phyloP scores from a whole-genome alignment of 768 basidiomycete species.

The Pisolithus microcarpus region DNA sequence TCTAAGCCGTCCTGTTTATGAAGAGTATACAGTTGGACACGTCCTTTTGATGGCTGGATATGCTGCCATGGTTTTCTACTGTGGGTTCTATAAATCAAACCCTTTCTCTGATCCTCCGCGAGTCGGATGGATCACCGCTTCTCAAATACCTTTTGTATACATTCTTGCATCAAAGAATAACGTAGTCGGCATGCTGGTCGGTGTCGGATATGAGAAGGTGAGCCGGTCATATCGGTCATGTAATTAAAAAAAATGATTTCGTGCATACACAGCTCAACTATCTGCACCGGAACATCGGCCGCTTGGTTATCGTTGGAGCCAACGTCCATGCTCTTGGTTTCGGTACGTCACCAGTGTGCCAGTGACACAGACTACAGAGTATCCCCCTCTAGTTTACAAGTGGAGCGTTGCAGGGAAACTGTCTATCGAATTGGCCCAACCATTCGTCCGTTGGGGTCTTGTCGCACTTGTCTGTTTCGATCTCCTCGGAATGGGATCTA shows the following conservation, averaged over 20 bases:
- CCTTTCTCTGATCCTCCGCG: conserved; percentile 43
- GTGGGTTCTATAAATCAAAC: conserved; percentile 41
- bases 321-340: conserved; percentile 56
- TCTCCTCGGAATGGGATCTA: conserved; percentile 55
- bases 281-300: conserved; percentile 63
- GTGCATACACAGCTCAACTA: conserved; percentile 50
- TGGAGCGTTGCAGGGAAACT: conserved; percentile 43
- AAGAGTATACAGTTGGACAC: conserved; percentile 46
- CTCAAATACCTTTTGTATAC: conserved; percentile 59
- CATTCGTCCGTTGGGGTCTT: conserved; percentile 42
- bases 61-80: conserved; percentile 38
- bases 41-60: conserved; percentile 40
- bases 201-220: conserved; percentile 64
- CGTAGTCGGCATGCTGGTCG: conserved; percentile 46
- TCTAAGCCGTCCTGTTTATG: conserved; percentile 35
- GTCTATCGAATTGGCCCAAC: conserved; percentile 24
- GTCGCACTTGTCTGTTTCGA: conserved; percentile 45
- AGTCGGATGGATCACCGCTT: conserved; percentile 46
- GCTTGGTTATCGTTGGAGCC: conserved; percentile 48
- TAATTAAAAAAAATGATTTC: neutral
- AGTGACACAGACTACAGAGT: neutral
- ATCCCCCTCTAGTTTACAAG: conserved; percentile 40
- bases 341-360: conserved; percentile 30
- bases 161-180: conserved; percentile 67
- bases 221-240: conserved; percentile 1